Conservation (phyloP, 441 rosid species). For the Populus tomentosa region DNA sequence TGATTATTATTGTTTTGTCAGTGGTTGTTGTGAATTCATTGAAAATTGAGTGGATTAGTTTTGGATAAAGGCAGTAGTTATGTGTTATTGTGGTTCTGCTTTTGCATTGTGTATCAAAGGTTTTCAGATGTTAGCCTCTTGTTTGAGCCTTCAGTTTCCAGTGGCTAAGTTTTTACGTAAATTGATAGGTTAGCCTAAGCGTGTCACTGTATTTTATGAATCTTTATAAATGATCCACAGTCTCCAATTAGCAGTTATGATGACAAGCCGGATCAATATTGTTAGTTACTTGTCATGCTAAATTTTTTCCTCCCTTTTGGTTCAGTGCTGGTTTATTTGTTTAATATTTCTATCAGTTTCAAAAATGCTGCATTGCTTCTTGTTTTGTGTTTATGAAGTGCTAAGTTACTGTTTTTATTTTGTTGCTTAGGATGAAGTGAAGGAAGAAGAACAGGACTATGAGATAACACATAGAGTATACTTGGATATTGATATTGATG, state of each 20-base stretch:
- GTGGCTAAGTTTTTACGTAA: background rate
- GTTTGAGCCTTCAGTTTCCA: background rate
- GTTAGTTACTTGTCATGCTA: background rate
- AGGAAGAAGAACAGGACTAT: conserved; percentile 42
- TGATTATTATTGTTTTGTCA: background rate
- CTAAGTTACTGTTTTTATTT: conserved; percentile 7
- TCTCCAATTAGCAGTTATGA: background rate
- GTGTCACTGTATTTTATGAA: background rate
- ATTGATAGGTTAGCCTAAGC: background rate
- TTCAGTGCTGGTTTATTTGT: background rate
- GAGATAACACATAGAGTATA: conserved; percentile 88
- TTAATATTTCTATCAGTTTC: background rate
- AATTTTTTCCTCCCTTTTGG: background rate
- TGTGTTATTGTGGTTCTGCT: background rate
- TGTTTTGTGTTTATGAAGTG: background rate
- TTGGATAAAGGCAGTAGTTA: background rate
- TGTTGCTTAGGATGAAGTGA: conserved; percentile 54
- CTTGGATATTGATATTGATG: conserved; percentile 90
- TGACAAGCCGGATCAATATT: background rate
- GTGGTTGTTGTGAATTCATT: background rate
- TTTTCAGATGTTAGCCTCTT: background rate
- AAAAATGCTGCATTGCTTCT: background rate
- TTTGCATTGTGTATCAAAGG: background rate
- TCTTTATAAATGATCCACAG: background rate
- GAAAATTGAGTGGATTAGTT: background rate